Conservation (phyloP, 495 filamentous ascomycete genomes). For the Penicillium cinerascens region DNA sequence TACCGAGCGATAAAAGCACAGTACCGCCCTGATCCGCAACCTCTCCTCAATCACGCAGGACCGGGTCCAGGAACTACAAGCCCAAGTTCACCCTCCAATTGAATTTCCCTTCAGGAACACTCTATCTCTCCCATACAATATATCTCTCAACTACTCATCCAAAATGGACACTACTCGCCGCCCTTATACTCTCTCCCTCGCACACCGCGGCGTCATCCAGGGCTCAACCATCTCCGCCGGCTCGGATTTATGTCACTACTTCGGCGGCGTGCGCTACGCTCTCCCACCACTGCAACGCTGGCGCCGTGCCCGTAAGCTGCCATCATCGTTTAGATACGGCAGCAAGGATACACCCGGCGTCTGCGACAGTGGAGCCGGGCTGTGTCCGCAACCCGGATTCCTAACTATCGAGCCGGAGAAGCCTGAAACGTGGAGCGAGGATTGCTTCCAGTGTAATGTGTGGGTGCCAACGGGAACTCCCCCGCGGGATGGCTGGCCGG, state of each 20-base stretch:
- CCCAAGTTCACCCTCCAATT: too few species aligned
- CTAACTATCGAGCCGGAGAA: conserved; percentile 15
- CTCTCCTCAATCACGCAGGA: background rate
- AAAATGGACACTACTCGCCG: conserved; percentile 30
- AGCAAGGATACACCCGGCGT: conserved; percentile 25
- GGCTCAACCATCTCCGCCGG: conserved; percentile 32
- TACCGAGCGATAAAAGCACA: conserved; percentile 9
- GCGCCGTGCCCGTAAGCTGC: conserved; percentile 32
- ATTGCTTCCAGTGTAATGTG: conserved; percentile 45
- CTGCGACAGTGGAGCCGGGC: conserved; percentile 26
- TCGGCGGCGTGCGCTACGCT: conserved; percentile 43
- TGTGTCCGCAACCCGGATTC: conserved; percentile 40
- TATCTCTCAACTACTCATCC: background rate
- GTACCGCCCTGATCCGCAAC: background rate
- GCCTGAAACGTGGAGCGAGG: conserved; percentile 30
- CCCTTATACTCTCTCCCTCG: conserved; percentile 28
- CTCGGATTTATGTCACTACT: conserved; percentile 37
- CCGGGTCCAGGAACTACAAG: background rate
- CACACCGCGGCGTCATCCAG: conserved; percentile 33
- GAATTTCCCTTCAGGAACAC: background rate
- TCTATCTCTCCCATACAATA: background rate
- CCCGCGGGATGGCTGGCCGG: conserved; percentile 41
- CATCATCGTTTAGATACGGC: conserved; percentile 35
- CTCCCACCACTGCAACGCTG: conserved; percentile 36
- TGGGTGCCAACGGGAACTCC: conserved; percentile 37